A percentile compares a stretch with the other conserved stretches of the same genome.
Conservation (phyloP, 176 grass and related monocot genomes). For the Stipa capillata region DNA sequence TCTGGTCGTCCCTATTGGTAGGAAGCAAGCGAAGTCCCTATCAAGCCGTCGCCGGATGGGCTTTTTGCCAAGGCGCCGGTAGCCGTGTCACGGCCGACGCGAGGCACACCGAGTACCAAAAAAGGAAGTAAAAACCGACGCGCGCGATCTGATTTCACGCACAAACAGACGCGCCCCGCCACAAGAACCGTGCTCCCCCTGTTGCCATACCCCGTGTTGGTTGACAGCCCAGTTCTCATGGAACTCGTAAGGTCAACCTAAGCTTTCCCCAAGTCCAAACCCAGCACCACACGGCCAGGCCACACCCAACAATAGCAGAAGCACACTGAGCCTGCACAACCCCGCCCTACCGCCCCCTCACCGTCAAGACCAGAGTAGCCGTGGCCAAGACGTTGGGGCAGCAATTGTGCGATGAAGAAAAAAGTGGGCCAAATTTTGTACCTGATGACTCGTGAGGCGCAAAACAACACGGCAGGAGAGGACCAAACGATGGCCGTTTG, state of each 20-base stretch:
- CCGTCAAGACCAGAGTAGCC: neutral
- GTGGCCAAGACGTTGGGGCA: neutral
- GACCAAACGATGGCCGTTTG: neutral
- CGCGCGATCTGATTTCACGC: neutral
- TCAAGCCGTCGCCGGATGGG: neutral
- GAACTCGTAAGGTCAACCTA: neutral
- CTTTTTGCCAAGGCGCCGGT: neutral
- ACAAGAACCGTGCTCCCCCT: neutral
- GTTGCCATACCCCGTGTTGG: neutral
- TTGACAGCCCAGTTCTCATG: neutral
- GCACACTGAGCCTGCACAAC: neutral
- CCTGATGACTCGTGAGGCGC: neutral
- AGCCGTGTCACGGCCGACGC: neutral
- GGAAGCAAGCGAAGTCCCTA: neutral
- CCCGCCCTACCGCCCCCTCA: neutral
- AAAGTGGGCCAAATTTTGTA: slow-evolving; percentile 1
- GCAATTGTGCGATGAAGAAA: neutral
- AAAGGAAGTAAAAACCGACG: neutral
- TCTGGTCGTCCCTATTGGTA: neutral
- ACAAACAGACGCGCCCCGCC: neutral
- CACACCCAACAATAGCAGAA: neutral
- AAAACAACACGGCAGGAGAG: neutral
- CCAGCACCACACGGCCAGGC: neutral
- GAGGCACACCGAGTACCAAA: too few relatives aligned
- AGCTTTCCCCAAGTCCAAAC: neutral